These are phyloP conservation scores for Ophiostoma australiae DNA, from an alignment of 2,329 filamentous ascomycete genomes.

Conservation along the genomic window DNA sequence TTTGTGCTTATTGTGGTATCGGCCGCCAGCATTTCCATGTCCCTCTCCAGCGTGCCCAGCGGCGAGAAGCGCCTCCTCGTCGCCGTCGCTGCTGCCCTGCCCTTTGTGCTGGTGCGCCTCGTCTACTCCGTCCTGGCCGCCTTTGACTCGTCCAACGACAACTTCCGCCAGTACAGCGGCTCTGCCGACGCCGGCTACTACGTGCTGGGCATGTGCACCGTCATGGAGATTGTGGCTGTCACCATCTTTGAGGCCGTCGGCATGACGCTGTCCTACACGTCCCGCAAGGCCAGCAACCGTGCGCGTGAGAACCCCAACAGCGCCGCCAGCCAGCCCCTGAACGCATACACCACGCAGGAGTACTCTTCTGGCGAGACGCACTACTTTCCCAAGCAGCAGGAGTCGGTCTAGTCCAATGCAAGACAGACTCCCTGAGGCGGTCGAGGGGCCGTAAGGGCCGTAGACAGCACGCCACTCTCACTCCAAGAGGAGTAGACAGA, in stretches of 20 bases:
- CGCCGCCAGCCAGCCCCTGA: conserved; percentile 15
- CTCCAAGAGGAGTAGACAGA: neutral
- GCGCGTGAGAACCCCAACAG: neutral
- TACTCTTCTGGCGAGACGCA: neutral
- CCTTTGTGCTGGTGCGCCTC: conserved; percentile 48
- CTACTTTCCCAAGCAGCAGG: conserved; percentile 17
- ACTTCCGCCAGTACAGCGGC: conserved; percentile 42
- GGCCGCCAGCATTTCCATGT: conserved; percentile 33
- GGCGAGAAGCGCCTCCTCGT: conserved; percentile 46
- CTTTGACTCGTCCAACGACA: conserved; percentile 37
- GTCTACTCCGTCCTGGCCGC: conserved; percentile 43
- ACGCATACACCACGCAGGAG: conserved; percentile 8
- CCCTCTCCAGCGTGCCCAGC: conserved; percentile 34
- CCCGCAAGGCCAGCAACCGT: conserved; percentile 19
- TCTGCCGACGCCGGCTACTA: conserved; percentile 35
- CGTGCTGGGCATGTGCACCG: conserved; percentile 43
- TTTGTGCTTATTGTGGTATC: conserved; percentile 36
- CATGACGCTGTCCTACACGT: conserved; percentile 29
- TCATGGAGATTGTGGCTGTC: conserved; percentile 48
- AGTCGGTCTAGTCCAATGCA: conserved; percentile 15
- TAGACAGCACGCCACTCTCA: neutral
- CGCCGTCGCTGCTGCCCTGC: conserved; percentile 41
- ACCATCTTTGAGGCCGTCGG: conserved; percentile 40
- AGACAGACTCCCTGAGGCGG: neutral
- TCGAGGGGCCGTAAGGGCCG: neutral